Conservation (phyloP, 495 filamentous ascomycete genomes). For the Cercophora newfieldiana region DNA sequence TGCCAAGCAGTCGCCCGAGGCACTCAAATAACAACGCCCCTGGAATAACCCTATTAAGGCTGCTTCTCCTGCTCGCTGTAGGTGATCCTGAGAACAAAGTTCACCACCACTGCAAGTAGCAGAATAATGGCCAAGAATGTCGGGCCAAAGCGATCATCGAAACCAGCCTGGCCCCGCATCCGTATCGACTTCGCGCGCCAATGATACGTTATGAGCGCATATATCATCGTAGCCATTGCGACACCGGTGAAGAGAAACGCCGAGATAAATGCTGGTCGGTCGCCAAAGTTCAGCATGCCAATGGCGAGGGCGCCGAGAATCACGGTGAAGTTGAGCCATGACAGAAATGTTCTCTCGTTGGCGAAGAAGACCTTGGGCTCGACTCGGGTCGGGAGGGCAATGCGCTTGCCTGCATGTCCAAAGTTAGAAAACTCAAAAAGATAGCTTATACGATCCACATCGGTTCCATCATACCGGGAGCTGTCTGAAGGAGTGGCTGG, state of each 20-base stretch:
- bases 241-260: conserved; percentile 92
- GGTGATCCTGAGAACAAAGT: conserved; percentile 84
- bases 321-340: conserved; percentile 99
- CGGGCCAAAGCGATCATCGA: conserved; percentile 93
- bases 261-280: conserved; percentile 81
- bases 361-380: conserved; percentile 99
- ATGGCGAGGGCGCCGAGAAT: conserved; percentile 94
- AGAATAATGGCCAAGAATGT: conserved; percentile 84
- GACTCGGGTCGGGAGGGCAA: conserved; percentile 95
- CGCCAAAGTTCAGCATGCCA: conserved; percentile 97
- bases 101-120: conserved; percentile 83
- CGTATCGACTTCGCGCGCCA: conserved; percentile 95
- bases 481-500: conserved; percentile 89
- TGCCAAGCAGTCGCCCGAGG: background rate
- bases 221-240: conserved; percentile 93
- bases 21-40: background rate
- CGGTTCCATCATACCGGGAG: conserved; percentile 60
- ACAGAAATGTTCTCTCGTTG: conserved; percentile 98
- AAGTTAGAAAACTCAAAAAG: conserved; percentile 1
- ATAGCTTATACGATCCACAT: background rate
- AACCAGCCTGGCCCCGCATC: conserved; percentile 86
- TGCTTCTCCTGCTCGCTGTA: conserved; percentile 43
- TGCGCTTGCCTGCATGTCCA: conserved; percentile 75
- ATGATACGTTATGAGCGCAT: conserved; percentile 92
- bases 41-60: conserved; percentile 24